Evolutionary conservation across 2,329 filamentous ascomycete species (phyloP).

Genomic region (Colletotrichum falcatum): DNA sequence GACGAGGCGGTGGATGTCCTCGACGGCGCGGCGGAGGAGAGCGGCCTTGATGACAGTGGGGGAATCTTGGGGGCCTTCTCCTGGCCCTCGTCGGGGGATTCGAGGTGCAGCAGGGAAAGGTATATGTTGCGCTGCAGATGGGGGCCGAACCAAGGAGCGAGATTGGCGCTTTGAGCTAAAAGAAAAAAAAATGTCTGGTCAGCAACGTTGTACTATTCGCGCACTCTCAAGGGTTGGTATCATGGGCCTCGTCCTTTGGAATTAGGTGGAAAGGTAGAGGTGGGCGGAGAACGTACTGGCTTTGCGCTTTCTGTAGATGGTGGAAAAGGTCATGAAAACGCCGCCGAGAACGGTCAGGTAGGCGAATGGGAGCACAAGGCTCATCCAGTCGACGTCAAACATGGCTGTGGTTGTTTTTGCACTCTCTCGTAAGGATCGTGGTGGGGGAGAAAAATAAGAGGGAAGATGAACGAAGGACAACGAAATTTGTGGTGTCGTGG

Average conservation of each 20-base stretch:
- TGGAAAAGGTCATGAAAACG: conserved; percentile 91
- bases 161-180: conserved; percentile 80
- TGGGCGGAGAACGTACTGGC: conserved; percentile 63
- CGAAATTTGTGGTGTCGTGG: conserved; percentile 32
- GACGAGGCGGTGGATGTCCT: conserved; percentile 93
- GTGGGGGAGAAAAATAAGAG: conserved; percentile 3
- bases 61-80: conserved; percentile 80
- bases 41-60: conserved; percentile 90
- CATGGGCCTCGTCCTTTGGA: background rate
- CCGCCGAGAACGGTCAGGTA: conserved; percentile 90
- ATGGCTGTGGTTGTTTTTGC: conserved; percentile 51
- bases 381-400: conserved; percentile 77
- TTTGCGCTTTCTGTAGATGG: conserved; percentile 93
- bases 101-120: conserved; percentile 88
- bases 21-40: conserved; percentile 86
- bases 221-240: background rate
- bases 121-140: conserved; percentile 96
- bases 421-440: conserved; percentile 40
- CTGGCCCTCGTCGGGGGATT: conserved; percentile 67
- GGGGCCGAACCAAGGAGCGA: conserved; percentile 93
- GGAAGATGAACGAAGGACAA: conserved; percentile 36
- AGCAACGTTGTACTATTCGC: background rate
- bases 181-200: conserved; percentile 36
- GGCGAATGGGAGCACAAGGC: conserved; percentile 86
- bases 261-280: background rate